Percentiles rank a stretch among this genome's conserved stretches.
phyloP scores from a whole-genome alignment of 192 early-diverging fungal species.

The Cladochytrium replicatum region DNA sequence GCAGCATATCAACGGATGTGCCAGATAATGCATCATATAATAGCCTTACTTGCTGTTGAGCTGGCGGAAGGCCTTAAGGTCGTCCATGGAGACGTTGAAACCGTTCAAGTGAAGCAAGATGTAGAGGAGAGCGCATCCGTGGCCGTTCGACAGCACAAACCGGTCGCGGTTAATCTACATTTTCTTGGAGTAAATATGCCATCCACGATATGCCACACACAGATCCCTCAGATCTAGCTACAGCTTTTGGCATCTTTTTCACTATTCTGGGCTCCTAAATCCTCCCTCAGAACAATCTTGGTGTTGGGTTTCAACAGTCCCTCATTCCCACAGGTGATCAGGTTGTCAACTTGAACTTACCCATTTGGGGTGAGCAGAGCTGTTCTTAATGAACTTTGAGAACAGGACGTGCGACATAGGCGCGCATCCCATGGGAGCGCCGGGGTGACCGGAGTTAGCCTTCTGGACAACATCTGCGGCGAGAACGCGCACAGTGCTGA shows the following conservation, averaged over 20 bases:
- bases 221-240: too few species aligned
- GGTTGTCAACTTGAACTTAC: conserved; percentile 34
- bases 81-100: conserved; percentile 78
- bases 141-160: conserved; percentile 96
- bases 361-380: conserved; percentile 87
- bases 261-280: too few species aligned
- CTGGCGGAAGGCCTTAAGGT: conserved; percentile 86
- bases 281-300: too few species aligned
- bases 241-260: too few species aligned
- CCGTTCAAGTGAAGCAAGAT: conserved; percentile 80
- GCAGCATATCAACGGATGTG: too few species aligned
- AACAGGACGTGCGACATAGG: conserved; percentile 89
- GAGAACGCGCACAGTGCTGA: conserved; percentile 86
- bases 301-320: not conserved
- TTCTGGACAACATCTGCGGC: conserved; percentile 81
- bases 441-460: conserved; percentile 91
- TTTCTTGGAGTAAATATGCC: not conserved
- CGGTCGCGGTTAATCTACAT: conserved; percentile 67
- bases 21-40: not conserved
- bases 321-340: conserved; percentile 70
- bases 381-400: conserved; percentile 67
- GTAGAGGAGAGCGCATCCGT: conserved; percentile 90
- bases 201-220: not conserved
- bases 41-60: conserved; percentile 61
- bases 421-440: conserved; percentile 96